Conservation (phyloP, 2,329 filamentous ascomycete genomes). For the Colletotrichum truncatum region DNA sequence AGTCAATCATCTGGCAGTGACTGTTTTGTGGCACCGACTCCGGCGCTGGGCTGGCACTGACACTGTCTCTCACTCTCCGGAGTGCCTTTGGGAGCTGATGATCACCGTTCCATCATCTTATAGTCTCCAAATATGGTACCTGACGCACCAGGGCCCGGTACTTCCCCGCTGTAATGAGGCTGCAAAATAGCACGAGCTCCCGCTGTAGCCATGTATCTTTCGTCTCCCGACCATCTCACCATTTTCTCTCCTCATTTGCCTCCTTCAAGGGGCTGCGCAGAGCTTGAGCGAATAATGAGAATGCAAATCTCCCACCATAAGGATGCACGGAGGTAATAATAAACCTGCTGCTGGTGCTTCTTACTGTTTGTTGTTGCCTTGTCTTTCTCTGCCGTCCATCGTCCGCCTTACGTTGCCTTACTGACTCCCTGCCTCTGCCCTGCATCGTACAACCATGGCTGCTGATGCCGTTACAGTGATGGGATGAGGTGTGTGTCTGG, state of each 20-base stretch:
- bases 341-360: background rate
- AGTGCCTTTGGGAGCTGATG: background rate
- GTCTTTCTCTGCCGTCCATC: too few species aligned
- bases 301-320: background rate
- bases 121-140: background rate
- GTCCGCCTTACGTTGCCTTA: conserved; percentile 3
- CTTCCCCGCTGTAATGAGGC: background rate
- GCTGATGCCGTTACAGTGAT: conserved; percentile 1
- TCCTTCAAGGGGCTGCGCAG: conserved; percentile 4
- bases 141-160: background rate
- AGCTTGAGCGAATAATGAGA: background rate
- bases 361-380: background rate
- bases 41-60: background rate
- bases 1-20: background rate
- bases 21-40: background rate
- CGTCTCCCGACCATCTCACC: background rate
- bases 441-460: conserved; percentile 6
- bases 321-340: conserved; percentile 13
- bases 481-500: background rate
- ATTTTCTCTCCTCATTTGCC: conserved; percentile 17
- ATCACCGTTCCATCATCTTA: background rate
- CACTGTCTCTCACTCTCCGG: background rate
- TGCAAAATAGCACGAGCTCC: background rate
- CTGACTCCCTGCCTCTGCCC: conserved; percentile 13
- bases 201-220: background rate